These are phyloP conservation scores for Candida nitratophila DNA, from an alignment of 805 yeast genomes.

Conservation along the genomic window DNA sequence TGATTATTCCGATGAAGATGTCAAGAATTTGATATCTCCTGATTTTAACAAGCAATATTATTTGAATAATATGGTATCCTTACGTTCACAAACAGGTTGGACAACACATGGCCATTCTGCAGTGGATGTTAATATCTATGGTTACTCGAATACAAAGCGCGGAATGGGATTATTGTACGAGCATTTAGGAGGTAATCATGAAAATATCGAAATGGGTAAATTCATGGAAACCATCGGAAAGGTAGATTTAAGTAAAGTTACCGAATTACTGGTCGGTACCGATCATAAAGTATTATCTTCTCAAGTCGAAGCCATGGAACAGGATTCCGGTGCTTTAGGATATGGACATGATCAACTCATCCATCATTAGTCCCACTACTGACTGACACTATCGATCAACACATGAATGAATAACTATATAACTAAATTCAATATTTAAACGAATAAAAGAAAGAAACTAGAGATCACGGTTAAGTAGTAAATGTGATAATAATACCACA, in stretches of 20 bases:
- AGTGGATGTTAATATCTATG: slow-evolving; percentile 91
- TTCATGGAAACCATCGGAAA: slow-evolving; percentile 55
- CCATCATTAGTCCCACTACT: no score
- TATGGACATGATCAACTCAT: not conserved
- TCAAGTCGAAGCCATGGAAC: not conserved
- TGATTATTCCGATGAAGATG: slow-evolving; percentile 51
- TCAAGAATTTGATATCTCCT: slow-evolving; percentile 32
- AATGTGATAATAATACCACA: no score
- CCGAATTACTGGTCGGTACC: slow-evolving; percentile 41
- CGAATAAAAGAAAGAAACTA: no score
- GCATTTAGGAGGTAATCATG: slow-evolving; percentile 70
- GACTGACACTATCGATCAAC: no score
- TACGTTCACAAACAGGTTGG: slow-evolving; percentile 93
- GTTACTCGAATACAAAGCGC: slow-evolving; percentile 51
- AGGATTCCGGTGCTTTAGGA: not conserved
- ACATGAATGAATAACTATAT: no score
- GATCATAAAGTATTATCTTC: not conserved
- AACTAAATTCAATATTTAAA: no score
- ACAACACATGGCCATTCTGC: slow-evolving; percentile 95
- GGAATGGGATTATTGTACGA: slow-evolving; percentile 33
- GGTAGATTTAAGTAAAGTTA: slow-evolving; percentile 40
- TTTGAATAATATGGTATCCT: slow-evolving; percentile 64
- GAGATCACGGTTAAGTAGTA: no score
- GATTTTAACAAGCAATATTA: slow-evolving; percentile 28
- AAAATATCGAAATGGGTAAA: slow-evolving; percentile 77